Evolutionary conservation across 2,329 filamentous ascomycete genomes (phyloP), one percentile per base, ranked within the genome.

Genomic region (Neofusicoccum sp.): DNA sequence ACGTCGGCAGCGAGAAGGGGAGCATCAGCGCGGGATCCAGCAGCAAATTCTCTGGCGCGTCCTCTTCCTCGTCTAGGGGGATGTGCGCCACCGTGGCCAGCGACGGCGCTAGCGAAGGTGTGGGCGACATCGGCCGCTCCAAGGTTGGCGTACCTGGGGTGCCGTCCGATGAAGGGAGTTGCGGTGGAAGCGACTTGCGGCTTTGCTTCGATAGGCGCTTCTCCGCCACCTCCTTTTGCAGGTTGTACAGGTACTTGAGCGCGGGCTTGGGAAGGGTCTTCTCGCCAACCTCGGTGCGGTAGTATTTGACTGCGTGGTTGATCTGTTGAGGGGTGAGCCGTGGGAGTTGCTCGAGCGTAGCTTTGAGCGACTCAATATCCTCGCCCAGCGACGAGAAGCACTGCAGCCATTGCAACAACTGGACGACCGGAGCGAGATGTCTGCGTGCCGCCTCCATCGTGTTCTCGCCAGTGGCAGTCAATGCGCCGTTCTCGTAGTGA

Each of bases 361-460:
- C 91, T 34, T 96, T 88, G 14, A 99, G 84, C 2, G 92, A 92
- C 72, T 97, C 93, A 41, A 95, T 81, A 72, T 98, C 93, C 71
- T 98, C 93, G 4, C 88, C 92, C 3, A 98, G 84, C 0, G 93
- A 97, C 1, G 95, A 98, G 77, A 98, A 98, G 76, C 93, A 97
- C 75, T 99, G 95, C 39, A 99, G 82, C 95, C 95, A 99, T 77
- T 99, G 95, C 5, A 99, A 82, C 2, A 99, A 83, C 76, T 99
- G 95, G 62, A 98, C 93, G 22, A 97, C 86, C 4, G 95, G 95
- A 6, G 91, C 90, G 22, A 99, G 83, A 75, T 99, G 94, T 65
- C 89, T 86, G 67, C 93, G 85, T 28, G 93, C 88, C 3, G 93
- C 86, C 45, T 98, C 94, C 22, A 95, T 84, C 0, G 92, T 97